phyloP scores from a whole-genome alignment of 371 early-diverging fungal genomes.

The Mucor mucedo region DNA sequence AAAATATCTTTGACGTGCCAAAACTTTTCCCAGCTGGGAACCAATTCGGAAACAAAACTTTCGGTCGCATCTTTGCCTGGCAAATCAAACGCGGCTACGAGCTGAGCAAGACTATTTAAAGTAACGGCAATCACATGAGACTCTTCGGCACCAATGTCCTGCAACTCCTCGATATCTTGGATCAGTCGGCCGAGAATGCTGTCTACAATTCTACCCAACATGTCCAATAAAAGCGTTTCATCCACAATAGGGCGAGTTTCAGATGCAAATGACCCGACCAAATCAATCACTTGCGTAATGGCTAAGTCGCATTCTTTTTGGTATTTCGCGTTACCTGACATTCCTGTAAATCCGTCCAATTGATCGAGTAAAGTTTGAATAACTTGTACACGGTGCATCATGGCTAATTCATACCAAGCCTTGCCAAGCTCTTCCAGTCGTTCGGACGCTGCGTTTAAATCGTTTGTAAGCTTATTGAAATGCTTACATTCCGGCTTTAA shows the following conservation, averaged over 20 bases:
- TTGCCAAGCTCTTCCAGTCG: constrained; percentile 31
- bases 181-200: constrained; percentile 51
- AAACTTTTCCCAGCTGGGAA: constrained; percentile 64
- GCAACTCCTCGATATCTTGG: constrained; percentile 55
- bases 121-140: constrained; percentile 62
- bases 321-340: constrained; percentile 46
- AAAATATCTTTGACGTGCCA: constrained; percentile 66
- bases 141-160: constrained; percentile 76
- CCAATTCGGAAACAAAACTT: constrained; percentile 36
- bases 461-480: constrained; percentile 3
- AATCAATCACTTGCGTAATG: constrained; percentile 55
- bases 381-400: constrained; percentile 37
- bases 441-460: constrained; percentile 13
- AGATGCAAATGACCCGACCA: constrained; percentile 50
- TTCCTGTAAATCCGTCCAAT: constrained; percentile 59
- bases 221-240: constrained; percentile 30
- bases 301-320: constrained; percentile 52
- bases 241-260: constrained; percentile 38
- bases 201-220: constrained; percentile 56
- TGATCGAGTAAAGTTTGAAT: constrained; percentile 31
- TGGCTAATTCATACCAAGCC: constrained; percentile 40
- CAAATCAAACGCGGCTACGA: constrained; percentile 58
- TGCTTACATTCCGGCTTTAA: constrained; percentile 7
- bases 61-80: constrained; percentile 48
- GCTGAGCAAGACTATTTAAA: constrained; percentile 55